A percentile compares a stretch with the other conserved stretches of the same genome.
phyloP scores from a whole-genome alignment of 106 monocot species.

The Phalaenopsis aphrodite region DNA sequence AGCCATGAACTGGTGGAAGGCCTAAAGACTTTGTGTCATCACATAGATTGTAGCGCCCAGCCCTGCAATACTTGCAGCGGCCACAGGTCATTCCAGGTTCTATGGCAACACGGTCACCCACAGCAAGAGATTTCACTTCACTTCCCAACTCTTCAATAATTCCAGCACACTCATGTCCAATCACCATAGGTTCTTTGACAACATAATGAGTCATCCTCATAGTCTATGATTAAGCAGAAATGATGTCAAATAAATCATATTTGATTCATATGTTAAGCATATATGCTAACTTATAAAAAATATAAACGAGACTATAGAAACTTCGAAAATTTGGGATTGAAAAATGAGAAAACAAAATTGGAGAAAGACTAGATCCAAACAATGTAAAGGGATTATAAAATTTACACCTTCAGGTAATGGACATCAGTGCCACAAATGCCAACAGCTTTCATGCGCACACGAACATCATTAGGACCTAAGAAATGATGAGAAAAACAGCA shows the following conservation, averaged over 20 bases:
- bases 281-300: background rate
- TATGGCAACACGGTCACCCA: conserved; percentile 81
- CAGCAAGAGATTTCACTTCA: conserved; percentile 56
- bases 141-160: conserved; percentile 80
- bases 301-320: background rate
- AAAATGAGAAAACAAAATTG: background rate
- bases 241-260: background rate
- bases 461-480: conserved; percentile 71
- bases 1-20: conserved; percentile 82
- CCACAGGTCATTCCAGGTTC: conserved; percentile 87
- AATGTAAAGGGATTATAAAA: background rate
- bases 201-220: conserved; percentile 76
- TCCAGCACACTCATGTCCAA: conserved; percentile 94
- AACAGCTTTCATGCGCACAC: conserved; percentile 92
- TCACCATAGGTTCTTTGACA: conserved; percentile 94
- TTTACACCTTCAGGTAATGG: conserved; percentile 81
- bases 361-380: background rate
- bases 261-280: background rate
- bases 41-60: conserved; percentile 89
- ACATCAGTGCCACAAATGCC: conserved; percentile 98
- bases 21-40: conserved; percentile 85
- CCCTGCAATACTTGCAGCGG: conserved; percentile 77
- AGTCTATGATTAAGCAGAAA: conserved; percentile 22
- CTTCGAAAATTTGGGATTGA: background rate
- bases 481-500: background rate